phyloP scores from a whole-genome alignment of 805 yeast species.

The Candida nemodendra region DNA sequence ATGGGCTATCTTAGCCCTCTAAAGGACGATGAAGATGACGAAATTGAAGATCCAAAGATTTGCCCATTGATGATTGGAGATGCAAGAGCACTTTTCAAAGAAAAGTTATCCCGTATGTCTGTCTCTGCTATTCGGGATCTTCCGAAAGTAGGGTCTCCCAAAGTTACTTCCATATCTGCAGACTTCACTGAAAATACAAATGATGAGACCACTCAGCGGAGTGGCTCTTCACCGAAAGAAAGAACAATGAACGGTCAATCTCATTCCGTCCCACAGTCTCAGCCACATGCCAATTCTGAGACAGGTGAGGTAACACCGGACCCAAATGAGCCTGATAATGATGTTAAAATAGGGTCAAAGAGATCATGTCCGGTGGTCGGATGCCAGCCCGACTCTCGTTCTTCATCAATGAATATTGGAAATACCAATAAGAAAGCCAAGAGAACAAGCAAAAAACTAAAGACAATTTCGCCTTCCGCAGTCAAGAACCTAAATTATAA shows the following conservation, averaged over 20 bases:
- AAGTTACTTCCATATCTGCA: conserved; percentile 26
- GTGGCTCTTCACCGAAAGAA: background rate
- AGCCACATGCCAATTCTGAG: background rate
- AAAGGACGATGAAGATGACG: conserved; percentile 25
- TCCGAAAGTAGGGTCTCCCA: conserved; percentile 22
- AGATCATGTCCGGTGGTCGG: conserved; percentile 24
- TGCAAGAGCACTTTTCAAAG: conserved; percentile 37
- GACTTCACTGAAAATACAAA: conserved; percentile 20
- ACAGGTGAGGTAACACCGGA: background rate
- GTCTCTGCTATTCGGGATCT: conserved; percentile 30
- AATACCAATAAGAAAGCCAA: conserved; percentile 15
- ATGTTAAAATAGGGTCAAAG: conserved; percentile 6
- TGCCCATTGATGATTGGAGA: conserved; percentile 49
- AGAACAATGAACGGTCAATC: background rate
- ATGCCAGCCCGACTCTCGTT: conserved; percentile 10
- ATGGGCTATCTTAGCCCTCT: conserved; percentile 8
- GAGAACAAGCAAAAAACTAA: conserved; percentile 21
- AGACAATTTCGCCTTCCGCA: conserved; percentile 32
- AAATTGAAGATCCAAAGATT: conserved; percentile 36
- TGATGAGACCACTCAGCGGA: background rate
- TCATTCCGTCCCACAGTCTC: background rate
- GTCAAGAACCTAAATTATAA: conserved; percentile 38
- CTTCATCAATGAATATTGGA: conserved; percentile 5
- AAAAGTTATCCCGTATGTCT: conserved; percentile 32
- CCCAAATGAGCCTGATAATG: too few relatives aligned